Conservation (phyloP, 192 early-diverging fungal genomes). For the Coemansia asiatica region DNA sequence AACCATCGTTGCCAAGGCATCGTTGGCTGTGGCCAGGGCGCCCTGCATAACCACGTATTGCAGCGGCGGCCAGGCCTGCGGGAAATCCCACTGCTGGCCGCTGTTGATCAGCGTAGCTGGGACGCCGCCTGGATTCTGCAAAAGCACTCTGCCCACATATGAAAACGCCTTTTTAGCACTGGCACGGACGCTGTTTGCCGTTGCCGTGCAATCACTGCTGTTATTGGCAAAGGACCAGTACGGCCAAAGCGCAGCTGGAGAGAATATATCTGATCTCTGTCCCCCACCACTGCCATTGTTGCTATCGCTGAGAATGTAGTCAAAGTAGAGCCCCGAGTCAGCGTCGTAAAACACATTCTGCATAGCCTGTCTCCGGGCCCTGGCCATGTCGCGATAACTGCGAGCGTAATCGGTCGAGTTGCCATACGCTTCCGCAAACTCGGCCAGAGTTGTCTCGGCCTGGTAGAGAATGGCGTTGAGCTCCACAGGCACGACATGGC, state of each 20-base stretch:
- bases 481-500: constrained; percentile 64
- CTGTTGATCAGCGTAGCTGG: constrained; percentile 60
- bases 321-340: constrained; percentile 49
- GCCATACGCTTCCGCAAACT: constrained; percentile 3
- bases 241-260: constrained; percentile 62
- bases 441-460: constrained; percentile 24
- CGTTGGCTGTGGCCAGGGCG: constrained; percentile 28
- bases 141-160: constrained; percentile 27
- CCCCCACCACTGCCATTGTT: constrained; percentile 1
- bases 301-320: constrained; percentile 57
- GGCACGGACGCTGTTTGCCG: not conserved
- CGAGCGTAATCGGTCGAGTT: not conserved
- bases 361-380: constrained; percentile 51
- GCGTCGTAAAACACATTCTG: constrained; percentile 58
- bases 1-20: constrained; percentile 21
- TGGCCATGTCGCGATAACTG: constrained; percentile 30
- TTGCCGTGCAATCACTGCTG: constrained; percentile 3
- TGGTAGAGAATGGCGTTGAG: constrained; percentile 71
- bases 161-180: constrained; percentile 46
- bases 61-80: constrained; percentile 70
- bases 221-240: constrained; percentile 60
- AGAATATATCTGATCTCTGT: constrained; percentile 29
- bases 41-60: constrained; percentile 60
- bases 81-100: constrained; percentile 74
- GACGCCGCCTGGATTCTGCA: constrained; percentile 60